Evolutionary conservation across 2,329 filamentous ascomycete species (phyloP).

Genomic region (Phialocephala sp.): DNA sequence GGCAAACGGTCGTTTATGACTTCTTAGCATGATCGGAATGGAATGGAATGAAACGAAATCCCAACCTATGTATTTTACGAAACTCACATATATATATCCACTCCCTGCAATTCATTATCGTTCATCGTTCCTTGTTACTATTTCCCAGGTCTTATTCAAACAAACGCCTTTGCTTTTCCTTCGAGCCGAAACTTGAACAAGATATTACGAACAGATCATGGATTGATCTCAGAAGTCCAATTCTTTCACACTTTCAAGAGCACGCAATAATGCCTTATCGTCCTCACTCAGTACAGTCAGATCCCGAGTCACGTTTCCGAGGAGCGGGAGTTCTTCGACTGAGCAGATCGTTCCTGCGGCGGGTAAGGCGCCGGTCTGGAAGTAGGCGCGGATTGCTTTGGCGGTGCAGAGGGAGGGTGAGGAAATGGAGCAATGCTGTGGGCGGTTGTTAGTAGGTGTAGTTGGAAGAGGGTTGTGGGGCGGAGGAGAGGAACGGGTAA

Average conservation of each 20-base stretch:
- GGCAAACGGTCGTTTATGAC: background rate
- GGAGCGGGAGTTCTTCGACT: slow-evolving; percentile 50
- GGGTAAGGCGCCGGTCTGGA: slow-evolving; percentile 50
- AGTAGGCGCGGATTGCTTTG: slow-evolving; percentile 44
- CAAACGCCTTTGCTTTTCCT: too few species aligned
- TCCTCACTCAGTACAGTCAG: background rate
- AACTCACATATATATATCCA: slow-evolving; percentile 1
- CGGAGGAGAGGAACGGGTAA: too few species aligned
- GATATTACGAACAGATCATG: too few species aligned
- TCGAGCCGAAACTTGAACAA: too few species aligned
- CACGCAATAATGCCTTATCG: background rate
- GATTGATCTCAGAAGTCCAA: background rate
- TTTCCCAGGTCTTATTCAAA: too few species aligned
- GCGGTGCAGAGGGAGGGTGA: slow-evolving; percentile 44
- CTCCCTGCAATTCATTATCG: background rate
- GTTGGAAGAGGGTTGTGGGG: background rate
- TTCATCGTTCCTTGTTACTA: too few species aligned
- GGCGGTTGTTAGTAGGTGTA: background rate
- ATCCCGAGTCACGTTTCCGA: slow-evolving; percentile 8
- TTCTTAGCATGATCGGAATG: background rate
- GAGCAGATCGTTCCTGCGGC: slow-evolving; percentile 52
- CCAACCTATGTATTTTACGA: slow-evolving; percentile 2
- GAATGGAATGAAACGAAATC: background rate
- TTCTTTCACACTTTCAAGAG: background rate
- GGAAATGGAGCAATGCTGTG: slow-evolving; percentile 51